A percentile compares a stretch with the other conserved stretches of the same genome.
These are phyloP conservation scores for Erodium moschatum DNA, from an alignment of 441 rosid genomes.

Conservation along the genomic window DNA sequence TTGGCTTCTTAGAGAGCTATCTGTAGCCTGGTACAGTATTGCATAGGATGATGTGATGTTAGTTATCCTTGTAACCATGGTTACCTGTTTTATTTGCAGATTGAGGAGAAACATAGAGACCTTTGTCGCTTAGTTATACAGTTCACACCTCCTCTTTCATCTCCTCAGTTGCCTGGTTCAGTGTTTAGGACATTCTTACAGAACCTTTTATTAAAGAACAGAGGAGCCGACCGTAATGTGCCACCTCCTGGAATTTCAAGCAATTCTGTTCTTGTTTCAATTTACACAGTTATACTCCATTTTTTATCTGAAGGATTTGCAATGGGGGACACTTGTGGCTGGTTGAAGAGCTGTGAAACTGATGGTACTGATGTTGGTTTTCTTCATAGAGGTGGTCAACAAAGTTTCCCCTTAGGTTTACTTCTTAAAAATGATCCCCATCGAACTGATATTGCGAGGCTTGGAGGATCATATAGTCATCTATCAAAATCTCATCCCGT, in stretches of 20 bases:
- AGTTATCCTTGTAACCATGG: constrained; percentile 1
- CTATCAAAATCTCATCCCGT: constrained; percentile 65
- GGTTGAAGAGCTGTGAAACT: constrained; percentile 48
- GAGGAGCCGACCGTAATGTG: constrained; percentile 75
- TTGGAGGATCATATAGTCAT: constrained; percentile 87
- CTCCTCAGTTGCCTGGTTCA: constrained; percentile 85
- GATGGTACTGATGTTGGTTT: constrained; percentile 49
- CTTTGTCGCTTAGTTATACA: constrained; percentile 87
- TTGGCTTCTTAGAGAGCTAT: constrained; percentile 5
- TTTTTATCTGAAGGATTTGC: constrained; percentile 88
- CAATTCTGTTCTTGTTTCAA: constrained; percentile 81
- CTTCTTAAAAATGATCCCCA: constrained; percentile 78
- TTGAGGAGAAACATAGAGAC: constrained; percentile 91
- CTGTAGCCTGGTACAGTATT: neutral
- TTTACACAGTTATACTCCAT: constrained; percentile 78
- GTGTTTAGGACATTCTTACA: constrained; percentile 78
- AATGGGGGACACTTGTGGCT: constrained; percentile 41
- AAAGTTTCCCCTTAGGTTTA: constrained; percentile 70
- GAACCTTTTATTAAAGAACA: constrained; percentile 74
- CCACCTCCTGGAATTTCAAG: constrained; percentile 81
- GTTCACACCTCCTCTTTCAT: constrained; percentile 63
- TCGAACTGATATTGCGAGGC: constrained; percentile 81
- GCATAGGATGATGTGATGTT: neutral
- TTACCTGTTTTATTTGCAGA: constrained; percentile 37
- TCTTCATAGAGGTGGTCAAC: constrained; percentile 93